phyloP scores from a whole-genome alignment of 2,329 filamentous ascomycete genomes.

The Penicillium sp. region DNA sequence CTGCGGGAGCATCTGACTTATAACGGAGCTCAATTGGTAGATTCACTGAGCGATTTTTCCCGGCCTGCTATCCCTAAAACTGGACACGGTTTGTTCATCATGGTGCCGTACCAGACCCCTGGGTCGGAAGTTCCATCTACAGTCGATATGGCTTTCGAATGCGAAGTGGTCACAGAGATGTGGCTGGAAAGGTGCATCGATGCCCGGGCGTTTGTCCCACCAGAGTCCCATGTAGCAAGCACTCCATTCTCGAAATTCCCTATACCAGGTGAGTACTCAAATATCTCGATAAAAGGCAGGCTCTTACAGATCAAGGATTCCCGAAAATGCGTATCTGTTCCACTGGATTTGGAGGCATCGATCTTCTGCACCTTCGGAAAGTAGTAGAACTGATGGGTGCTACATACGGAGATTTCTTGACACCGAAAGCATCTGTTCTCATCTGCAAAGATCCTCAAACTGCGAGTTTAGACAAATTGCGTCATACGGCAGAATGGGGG shows the following conservation, averaged over 20 bases:
- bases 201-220: conserved; percentile 70
- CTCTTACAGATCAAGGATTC: conserved; percentile 57
- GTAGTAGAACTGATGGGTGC: conserved; percentile 76
- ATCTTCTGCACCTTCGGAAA: conserved; percentile 81
- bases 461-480: conserved; percentile 71
- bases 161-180: conserved; percentile 75
- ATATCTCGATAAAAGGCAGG: not conserved
- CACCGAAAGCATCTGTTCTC: conserved; percentile 70
- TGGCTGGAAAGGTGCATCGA: conserved; percentile 90
- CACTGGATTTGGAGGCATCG: conserved; percentile 79
- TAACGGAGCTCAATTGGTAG: conserved; percentile 44
- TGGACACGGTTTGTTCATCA: conserved; percentile 39
- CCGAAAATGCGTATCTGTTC: conserved; percentile 72
- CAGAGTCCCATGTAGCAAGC: conserved; percentile 71
- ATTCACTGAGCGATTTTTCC: conserved; percentile 36
- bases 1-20: conserved; percentile 44
- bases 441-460: conserved; percentile 63
- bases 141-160: conserved; percentile 44
- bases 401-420: conserved; percentile 76
- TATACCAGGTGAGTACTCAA: conserved; percentile 52
- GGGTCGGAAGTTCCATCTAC: conserved; percentile 38
- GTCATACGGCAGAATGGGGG: conserved; percentile 71
- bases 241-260: conserved; percentile 73
- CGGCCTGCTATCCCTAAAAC: conserved; percentile 36
- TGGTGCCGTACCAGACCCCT: conserved; percentile 42